A percentile compares a stretch with the other conserved stretches of the same genome.
These are phyloP conservation scores for Vicia faba DNA, from an alignment of 306 rosid genomes.

Conservation along the genomic window DNA sequence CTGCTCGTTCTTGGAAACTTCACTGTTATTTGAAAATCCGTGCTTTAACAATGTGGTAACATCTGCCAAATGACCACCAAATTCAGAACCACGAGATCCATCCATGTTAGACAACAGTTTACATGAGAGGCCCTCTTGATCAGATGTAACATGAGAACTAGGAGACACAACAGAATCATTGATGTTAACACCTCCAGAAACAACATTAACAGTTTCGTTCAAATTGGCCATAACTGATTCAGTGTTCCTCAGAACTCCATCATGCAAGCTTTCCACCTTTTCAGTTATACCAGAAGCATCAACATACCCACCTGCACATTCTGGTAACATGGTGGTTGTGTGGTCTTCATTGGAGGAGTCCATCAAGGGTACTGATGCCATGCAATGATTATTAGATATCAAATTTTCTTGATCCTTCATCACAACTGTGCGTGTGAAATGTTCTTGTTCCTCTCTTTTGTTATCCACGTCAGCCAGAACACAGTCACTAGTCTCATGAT, in stretches of 20 bases:
- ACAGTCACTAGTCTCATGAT: slow-evolving; percentile 51
- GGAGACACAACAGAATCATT: slow-evolving; percentile 59
- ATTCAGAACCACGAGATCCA: slow-evolving; percentile 40
- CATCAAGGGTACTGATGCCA: slow-evolving; percentile 30
- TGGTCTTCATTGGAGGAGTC: slow-evolving; percentile 37
- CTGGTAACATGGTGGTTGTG: slow-evolving; percentile 36
- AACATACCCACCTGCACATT: slow-evolving; percentile 49
- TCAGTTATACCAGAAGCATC: slow-evolving; percentile 51
- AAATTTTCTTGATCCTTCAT: slow-evolving; percentile 45
- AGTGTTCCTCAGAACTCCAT: slow-evolving; percentile 58
- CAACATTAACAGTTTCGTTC: slow-evolving; percentile 50
- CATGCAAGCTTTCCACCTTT: slow-evolving; percentile 59
- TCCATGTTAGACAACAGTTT: slow-evolving; percentile 48
- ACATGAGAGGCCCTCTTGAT: slow-evolving; percentile 56
- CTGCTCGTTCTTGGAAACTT: slow-evolving; percentile 45
- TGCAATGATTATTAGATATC: slow-evolving; percentile 45
- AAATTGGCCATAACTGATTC: slow-evolving; percentile 43
- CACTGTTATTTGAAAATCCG: slow-evolving; percentile 47
- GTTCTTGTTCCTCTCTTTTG: slow-evolving; percentile 46
- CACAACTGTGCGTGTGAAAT: slow-evolving; percentile 37
- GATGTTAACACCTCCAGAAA: slow-evolving; percentile 42
- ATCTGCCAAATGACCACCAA: slow-evolving; percentile 52
- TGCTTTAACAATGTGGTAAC: slow-evolving; percentile 49
- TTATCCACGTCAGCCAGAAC: slow-evolving; percentile 46
- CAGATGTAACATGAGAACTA: slow-evolving; percentile 68